Evolutionary conservation across 345 rosid species (phyloP).

Genomic region (Hypericum perforatum): DNA sequence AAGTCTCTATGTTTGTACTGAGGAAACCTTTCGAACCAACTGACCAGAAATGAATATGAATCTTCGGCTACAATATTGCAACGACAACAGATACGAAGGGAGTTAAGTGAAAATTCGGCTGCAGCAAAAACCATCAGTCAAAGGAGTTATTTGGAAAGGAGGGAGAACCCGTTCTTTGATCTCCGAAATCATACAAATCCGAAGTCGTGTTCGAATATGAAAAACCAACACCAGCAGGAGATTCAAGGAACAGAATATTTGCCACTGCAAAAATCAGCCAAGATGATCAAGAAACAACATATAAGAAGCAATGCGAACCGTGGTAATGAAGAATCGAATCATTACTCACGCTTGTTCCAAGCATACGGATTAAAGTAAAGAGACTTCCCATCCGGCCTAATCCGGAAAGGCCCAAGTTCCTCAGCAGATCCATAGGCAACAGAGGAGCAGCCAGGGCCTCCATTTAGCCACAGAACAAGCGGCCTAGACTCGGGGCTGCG

Average conservation of each 20-base stretch:
- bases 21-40: constrained; percentile 93
- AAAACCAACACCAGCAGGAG: constrained; percentile 97
- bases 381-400: neutral
- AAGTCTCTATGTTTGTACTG: constrained; percentile 89
- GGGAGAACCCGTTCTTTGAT: constrained; percentile 55
- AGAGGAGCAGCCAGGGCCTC: constrained; percentile 5
- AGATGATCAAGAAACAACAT: too few relatives aligned
- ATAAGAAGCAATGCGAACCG: too few relatives aligned
- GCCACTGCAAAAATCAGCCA: constrained; percentile 51
- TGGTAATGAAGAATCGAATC: too few relatives aligned
- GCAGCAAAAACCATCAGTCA: too few relatives aligned
- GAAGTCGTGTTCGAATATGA: constrained; percentile 76
- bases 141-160: neutral
- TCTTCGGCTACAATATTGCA: constrained; percentile 64
- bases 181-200: constrained; percentile 77
- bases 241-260: constrained; percentile 79
- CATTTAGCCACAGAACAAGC: constrained; percentile 5
- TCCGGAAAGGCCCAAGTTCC: constrained; percentile 2
- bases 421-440: constrained; percentile 4
- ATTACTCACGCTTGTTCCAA: constrained; percentile 1
- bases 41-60: constrained; percentile 62
- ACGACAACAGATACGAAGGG: constrained; percentile 8
- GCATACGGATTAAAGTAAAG: constrained; percentile 5
- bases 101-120: neutral
- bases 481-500: neutral